Base-by-base conservation (phyloP, 495 filamentous ascomycete genomes). In the Chaetomium tenue region DNA sequence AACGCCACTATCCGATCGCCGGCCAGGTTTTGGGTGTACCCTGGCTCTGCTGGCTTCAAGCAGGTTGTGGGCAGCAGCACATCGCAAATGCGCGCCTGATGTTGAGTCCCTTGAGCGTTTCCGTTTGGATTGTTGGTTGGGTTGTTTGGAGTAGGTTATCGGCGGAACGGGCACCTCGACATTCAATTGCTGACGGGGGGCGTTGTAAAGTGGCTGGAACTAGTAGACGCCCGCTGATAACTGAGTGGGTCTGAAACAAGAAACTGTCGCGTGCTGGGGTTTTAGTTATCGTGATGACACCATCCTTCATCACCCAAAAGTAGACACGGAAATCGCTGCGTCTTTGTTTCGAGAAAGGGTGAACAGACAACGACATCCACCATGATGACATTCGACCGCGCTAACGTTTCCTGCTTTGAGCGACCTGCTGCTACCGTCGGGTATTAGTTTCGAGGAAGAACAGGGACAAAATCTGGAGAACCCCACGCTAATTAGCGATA, bases 1-100 rank as follows among this genome's bases (percentile, higher is more conserved):
- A 65, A 63, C 64, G 60, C 64, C 62, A 66, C 65, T 48, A 13
- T 25, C 46, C 23, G 57, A 47, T 59, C 57, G 22, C 40, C 40
- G 13, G 2, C 58, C 5, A 39, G 28, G 58, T 23, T 51, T 44
- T n/a, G n/a, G n/a, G n/a, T n/a, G 40, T 44, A 11, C 40, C 40
- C 40, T 15, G 18, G 40, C 7, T 60, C 8, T 55, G 52, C 28
- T 30, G 18, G 28, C 50, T 13, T 26, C 23, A 30, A 13, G 12
- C 26, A 28, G n/a, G n/a, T n/a, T 15, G 1, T 15, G 26, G 25
- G 3, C 26, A 2, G 15, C 16, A 55, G 52, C 52, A 33, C 26
- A 33, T 18, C 13, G 40, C 15, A 44, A 44, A 15, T 18, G 40
- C 16, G 40, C 40, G 40, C 13, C 2, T 3, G 40, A 11, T 44